A percentile compares a stretch with the other conserved stretches of the same genome.
Evolutionary conservation across 2,329 filamentous ascomycete genomes (phyloP).

Genomic region (Penicillium hordei): DNA sequence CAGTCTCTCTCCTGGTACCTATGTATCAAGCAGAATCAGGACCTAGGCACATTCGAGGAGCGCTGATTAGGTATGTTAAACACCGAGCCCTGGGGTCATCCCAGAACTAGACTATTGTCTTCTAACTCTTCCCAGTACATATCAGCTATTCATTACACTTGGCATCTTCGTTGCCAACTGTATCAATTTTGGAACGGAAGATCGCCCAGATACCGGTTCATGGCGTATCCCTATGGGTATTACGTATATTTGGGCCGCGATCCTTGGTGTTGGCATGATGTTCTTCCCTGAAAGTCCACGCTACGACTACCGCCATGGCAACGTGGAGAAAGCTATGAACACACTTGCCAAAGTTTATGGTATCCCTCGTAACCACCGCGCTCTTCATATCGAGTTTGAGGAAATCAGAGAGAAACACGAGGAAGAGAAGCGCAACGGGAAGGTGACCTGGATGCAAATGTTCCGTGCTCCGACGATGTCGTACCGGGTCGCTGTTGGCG

Average conservation of each 20-base stretch:
- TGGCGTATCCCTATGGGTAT: slow-evolving; percentile 56
- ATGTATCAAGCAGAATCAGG: slow-evolving; percentile 49
- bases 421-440: slow-evolving; percentile 47
- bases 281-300: slow-evolving; percentile 59
- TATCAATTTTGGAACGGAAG: slow-evolving; percentile 48
- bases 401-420: slow-evolving; percentile 59
- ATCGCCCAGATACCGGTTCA: slow-evolving; percentile 38
- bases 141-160: slow-evolving; percentile 50
- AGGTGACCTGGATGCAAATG: slow-evolving; percentile 36
- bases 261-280: slow-evolving; percentile 55
- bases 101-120: background rate
- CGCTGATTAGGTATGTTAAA: slow-evolving; percentile 38
- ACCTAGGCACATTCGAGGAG: slow-evolving; percentile 47
- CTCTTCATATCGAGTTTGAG: slow-evolving; percentile 53
- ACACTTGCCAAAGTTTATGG: slow-evolving; percentile 58
- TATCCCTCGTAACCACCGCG: slow-evolving; percentile 52
- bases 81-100: no score
- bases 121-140: slow-evolving; percentile 33
- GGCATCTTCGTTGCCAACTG: slow-evolving; percentile 50
- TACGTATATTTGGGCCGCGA: slow-evolving; percentile 56
- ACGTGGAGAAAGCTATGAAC: slow-evolving; percentile 50
- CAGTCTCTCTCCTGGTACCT: slow-evolving; percentile 43
- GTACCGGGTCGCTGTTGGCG: slow-evolving; percentile 43
- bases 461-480: slow-evolving; percentile 46
- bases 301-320: slow-evolving; percentile 58